Conservation (phyloP, 805 yeast genomes). For the Lipomyces orientalis region DNA sequence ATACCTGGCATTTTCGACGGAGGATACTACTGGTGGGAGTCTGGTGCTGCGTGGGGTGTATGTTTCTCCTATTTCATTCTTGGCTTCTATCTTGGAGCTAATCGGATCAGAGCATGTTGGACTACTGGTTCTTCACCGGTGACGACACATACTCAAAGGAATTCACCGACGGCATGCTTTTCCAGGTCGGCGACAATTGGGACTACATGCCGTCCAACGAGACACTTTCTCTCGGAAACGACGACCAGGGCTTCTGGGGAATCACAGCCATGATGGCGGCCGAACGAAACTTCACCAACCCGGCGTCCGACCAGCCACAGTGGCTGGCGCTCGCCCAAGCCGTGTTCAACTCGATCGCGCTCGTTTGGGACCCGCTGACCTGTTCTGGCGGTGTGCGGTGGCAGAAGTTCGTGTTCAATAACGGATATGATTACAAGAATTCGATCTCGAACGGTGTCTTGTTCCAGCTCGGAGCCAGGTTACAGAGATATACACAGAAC, state of each 20-base stretch:
- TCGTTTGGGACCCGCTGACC: conserved; percentile 70
- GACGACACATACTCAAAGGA: conserved; percentile 68
- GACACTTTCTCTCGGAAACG: conserved; percentile 85
- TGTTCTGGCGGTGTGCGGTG: conserved; percentile 86
- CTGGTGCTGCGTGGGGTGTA: conserved; percentile 74
- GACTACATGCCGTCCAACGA: conserved; percentile 84
- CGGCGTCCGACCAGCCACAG: conserved; percentile 60
- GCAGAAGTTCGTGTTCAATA: conserved; percentile 90
- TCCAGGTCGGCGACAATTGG: conserved; percentile 67
- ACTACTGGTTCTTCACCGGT: conserved; percentile 72
- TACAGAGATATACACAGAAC: conserved; percentile 78
- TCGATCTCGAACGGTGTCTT: conserved; percentile 85
- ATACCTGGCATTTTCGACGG: conserved; percentile 81
- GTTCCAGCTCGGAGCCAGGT: conserved; percentile 80
- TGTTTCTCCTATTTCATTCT: no score
- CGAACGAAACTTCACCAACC: conserved; percentile 80
- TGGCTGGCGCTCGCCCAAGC: conserved; percentile 86
- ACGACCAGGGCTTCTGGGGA: conserved; percentile 95
- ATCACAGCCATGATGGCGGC: conserved; percentile 83
- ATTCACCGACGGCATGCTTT: conserved; percentile 66
- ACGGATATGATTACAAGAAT: conserved; percentile 86
- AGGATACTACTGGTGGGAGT: conserved; percentile 98
- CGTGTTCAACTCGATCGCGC: conserved; percentile 80
- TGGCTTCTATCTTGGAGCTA: neutral
- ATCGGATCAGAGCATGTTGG: conserved; percentile 49